A percentile compares a stretch with the other conserved stretches of the same genome.
phyloP scores from a whole-genome alignment of 441 rosid species.

The Croton setiger region DNA sequence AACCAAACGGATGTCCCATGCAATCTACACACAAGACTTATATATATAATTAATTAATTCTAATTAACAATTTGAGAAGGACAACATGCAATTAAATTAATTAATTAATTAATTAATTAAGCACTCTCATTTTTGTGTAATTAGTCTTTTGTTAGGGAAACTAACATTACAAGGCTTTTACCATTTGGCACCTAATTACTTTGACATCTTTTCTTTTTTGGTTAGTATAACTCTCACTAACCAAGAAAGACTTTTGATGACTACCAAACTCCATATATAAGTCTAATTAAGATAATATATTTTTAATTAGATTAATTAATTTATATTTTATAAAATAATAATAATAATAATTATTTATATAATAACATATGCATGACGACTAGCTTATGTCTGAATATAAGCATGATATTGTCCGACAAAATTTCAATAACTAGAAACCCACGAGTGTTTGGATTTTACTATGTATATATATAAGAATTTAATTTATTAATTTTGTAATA shows the following conservation, averaged over 20 bases:
- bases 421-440: constrained; percentile 2
- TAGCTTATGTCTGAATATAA: constrained; percentile 17
- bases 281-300: background rate
- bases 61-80: constrained; percentile 20
- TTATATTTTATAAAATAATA: background rate
- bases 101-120: background rate
- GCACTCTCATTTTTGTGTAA: no score
- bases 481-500: no score
- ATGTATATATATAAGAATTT: constrained; percentile 4
- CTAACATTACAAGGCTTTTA: constrained; percentile 30
- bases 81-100: no score
- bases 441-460: constrained; percentile 29
- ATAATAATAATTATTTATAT: background rate
- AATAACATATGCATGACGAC: constrained; percentile 40
- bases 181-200: constrained; percentile 44
- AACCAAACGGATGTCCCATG: constrained; percentile 37
- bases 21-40: constrained; percentile 23
- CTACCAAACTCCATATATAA: constrained; percentile 36
- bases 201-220: constrained; percentile 34
- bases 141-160: constrained; percentile 49
- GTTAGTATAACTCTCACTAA: constrained; percentile 41
- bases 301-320: no score
- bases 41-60: no score
- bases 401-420: background rate
- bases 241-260: constrained; percentile 40